Conservation (phyloP, 495 filamentous ascomycete genomes). For the Sabuloglossum arenarium region DNA sequence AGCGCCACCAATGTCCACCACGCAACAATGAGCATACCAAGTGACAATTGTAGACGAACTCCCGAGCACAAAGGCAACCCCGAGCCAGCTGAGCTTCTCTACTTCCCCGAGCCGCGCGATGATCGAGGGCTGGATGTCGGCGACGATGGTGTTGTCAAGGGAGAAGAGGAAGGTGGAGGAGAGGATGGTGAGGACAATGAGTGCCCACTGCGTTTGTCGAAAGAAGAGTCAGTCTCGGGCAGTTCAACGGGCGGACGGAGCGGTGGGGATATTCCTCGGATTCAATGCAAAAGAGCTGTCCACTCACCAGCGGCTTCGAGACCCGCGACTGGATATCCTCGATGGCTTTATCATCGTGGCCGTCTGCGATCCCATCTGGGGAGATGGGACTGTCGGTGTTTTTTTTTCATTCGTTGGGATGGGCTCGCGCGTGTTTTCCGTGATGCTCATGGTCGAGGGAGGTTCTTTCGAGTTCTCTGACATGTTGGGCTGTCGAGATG, state of each 20-base stretch:
- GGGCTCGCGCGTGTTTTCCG: no score
- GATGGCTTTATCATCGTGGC: no score
- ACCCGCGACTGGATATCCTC: no score
- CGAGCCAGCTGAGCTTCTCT: conserved; percentile 35
- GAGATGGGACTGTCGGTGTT: no score
- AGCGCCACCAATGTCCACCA: no score
- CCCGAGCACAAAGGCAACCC: conserved; percentile 30
- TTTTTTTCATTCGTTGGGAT: no score
- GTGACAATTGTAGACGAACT: conserved; percentile 25
- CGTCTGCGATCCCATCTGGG: no score
- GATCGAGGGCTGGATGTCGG: conserved; percentile 33
- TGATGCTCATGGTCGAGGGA: no score
- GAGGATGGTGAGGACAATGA: conserved; percentile 25
- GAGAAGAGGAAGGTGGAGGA: conserved; percentile 30
- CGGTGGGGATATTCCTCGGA: neutral
- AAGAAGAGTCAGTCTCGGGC: neutral
- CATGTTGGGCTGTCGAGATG: no score
- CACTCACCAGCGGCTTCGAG: no score
- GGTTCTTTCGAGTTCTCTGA: no score
- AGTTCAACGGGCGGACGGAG: neutral
- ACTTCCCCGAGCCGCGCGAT: conserved; percentile 27
- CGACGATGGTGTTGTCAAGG: conserved; percentile 41
- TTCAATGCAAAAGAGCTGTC: no score
- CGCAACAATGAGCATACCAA: conserved; percentile 10
- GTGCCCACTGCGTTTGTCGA: conserved; percentile 17